phyloP scores from a whole-genome alignment of 768 basidiomycete genomes.

The Phaffia tasmanica region DNA sequence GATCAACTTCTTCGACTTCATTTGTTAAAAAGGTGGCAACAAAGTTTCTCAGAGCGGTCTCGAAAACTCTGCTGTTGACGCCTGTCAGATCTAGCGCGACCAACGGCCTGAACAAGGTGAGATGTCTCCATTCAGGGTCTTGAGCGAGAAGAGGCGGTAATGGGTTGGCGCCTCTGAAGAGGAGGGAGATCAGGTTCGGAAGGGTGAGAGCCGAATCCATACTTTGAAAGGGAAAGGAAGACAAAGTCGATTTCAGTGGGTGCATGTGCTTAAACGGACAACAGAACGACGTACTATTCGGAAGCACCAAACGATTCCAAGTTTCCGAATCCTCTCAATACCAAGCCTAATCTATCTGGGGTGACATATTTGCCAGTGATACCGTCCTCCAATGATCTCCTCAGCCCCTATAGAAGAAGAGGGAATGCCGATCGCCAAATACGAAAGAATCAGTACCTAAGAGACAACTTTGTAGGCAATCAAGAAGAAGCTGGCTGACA shows the following conservation, averaged over 20 bases:
- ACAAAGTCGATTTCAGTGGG: not conserved
- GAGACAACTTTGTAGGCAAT: too few species aligned
- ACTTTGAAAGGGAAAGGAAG: constrained; percentile 19
- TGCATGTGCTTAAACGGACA: not conserved
- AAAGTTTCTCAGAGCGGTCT: constrained; percentile 72
- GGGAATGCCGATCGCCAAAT: not conserved
- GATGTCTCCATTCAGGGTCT: constrained; percentile 32
- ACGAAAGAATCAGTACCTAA: too few species aligned
- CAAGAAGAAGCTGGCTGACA: too few species aligned
- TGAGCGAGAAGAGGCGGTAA: constrained; percentile 33
- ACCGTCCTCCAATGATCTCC: constrained; percentile 80
- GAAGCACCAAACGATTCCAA: constrained; percentile 83
- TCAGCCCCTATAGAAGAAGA: constrained; percentile 78
- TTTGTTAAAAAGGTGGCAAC: constrained; percentile 48
- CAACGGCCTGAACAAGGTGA: constrained; percentile 49
- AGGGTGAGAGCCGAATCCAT: constrained; percentile 82
- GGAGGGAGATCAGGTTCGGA: constrained; percentile 74
- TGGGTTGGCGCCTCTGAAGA: constrained; percentile 58
- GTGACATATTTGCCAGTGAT: constrained; percentile 87
- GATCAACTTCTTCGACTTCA: constrained; percentile 33
- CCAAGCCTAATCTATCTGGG: constrained; percentile 54
- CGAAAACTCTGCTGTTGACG: constrained; percentile 83
- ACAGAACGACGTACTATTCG: constrained; percentile 49
- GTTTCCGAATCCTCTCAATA: constrained; percentile 56
- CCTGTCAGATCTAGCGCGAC: constrained; percentile 89